phyloP scores from a whole-genome alignment of 2,329 filamentous ascomycete species.

The Tympanopsis confertula region DNA sequence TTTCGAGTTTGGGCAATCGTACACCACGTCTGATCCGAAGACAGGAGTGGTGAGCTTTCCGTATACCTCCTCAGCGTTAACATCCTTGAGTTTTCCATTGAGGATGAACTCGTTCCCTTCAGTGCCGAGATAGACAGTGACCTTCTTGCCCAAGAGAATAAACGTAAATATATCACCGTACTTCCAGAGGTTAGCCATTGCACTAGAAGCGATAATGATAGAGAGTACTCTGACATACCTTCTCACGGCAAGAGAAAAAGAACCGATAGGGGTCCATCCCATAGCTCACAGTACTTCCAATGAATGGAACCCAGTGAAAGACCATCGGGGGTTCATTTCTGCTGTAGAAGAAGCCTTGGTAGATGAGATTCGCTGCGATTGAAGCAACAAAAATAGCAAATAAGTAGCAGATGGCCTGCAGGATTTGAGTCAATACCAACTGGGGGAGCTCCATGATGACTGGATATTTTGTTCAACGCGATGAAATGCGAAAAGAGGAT shows the following conservation, averaged over 20 bases:
- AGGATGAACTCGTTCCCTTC: slow-evolving; percentile 43
- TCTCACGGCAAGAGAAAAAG: slow-evolving; percentile 50
- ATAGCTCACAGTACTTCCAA: slow-evolving; percentile 62
- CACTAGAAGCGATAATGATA: neutral
- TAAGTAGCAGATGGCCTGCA: too few species aligned
- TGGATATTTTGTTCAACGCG: too few species aligned
- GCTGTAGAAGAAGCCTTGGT: too few species aligned
- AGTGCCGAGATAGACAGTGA: slow-evolving; percentile 35
- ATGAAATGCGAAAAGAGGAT: too few species aligned
- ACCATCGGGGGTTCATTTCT: slow-evolving; percentile 40
- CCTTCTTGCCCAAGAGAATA: slow-evolving; percentile 35
- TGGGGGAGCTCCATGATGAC: too few species aligned
- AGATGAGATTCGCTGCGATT: too few species aligned
- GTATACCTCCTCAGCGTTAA: slow-evolving; percentile 44
- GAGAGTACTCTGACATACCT: slow-evolving; percentile 33
- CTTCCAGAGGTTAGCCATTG: slow-evolving; percentile 12
- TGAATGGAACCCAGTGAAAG: slow-evolving; percentile 49
- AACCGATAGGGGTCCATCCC: slow-evolving; percentile 61
- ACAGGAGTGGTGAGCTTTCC: slow-evolving; percentile 36
- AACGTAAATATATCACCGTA: slow-evolving; percentile 43
- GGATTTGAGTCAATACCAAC: too few species aligned
- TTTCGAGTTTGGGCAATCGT: slow-evolving; percentile 74
- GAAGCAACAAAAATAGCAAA: too few species aligned
- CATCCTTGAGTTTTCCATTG: slow-evolving; percentile 38
- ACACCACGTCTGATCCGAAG: slow-evolving; percentile 70